phyloP scores from a whole-genome alignment of 257 asterid species.

The Nemophila menziesii region DNA sequence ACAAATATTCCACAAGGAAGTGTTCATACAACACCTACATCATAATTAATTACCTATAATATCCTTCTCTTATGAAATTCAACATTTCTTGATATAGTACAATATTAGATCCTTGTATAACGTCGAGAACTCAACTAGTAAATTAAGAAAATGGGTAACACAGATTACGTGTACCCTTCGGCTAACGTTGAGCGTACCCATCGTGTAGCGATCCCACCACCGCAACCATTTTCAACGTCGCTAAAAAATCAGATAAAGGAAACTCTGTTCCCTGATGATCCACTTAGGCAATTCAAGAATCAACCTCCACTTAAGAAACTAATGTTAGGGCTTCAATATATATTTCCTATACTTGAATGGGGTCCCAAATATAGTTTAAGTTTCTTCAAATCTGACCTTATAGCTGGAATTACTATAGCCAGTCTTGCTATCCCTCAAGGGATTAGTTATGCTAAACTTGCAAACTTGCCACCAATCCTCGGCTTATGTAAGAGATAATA shows the following conservation, averaged over 20 bases:
- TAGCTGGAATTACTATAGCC: constrained; percentile 91
- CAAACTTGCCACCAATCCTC: constrained; percentile 82
- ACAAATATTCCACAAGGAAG: neutral
- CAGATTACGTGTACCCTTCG: constrained; percentile 28
- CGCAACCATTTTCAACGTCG: constrained; percentile 52
- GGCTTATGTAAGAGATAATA: constrained; percentile 97
- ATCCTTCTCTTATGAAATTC: neutral
- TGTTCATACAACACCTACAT: neutral
- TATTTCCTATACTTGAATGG: constrained; percentile 88
- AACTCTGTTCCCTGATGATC: constrained; percentile 83
- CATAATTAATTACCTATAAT: neutral
- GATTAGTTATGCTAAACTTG: constrained; percentile 87
- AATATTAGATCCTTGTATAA: neutral
- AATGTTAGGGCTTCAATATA: constrained; percentile 48
- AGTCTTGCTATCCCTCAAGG: constrained; percentile 97
- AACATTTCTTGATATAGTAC: neutral
- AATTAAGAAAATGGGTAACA: constrained; percentile 36
- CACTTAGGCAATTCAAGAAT: constrained; percentile 78
- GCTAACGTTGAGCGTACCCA: constrained; percentile 13
- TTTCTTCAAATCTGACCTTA: constrained; percentile 58
- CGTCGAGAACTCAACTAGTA: neutral
- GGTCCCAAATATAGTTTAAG: constrained; percentile 49
- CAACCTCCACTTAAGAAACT: constrained; percentile 42
- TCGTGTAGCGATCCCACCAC: constrained; percentile 56
- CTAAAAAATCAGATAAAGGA: constrained; percentile 54